These are phyloP conservation scores for Cladosporium austrohemisphaericum DNA, from an alignment of 2,329 filamentous ascomycete species.

Conservation along the genomic window DNA sequence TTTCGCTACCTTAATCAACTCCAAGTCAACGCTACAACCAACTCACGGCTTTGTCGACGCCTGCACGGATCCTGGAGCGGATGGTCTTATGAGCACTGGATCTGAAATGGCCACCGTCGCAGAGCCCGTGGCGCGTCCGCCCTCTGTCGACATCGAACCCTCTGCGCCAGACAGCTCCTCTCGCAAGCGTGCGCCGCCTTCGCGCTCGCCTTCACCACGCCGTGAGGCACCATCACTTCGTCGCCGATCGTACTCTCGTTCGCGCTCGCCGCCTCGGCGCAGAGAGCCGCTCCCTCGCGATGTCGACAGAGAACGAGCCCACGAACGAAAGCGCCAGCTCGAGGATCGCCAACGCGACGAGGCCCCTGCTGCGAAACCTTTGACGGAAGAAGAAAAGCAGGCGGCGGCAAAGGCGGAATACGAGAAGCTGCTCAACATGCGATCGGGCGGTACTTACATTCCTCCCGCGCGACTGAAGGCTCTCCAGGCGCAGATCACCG, in stretches of 20 bases:
- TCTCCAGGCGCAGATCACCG: slow-evolving; percentile 92
- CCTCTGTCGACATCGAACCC: slow-evolving; percentile 5
- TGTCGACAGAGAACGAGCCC: slow-evolving; percentile 48
- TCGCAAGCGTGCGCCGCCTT: slow-evolving; percentile 33
- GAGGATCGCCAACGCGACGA: slow-evolving; percentile 40
- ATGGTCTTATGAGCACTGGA: not conserved
- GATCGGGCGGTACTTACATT: slow-evolving; percentile 94
- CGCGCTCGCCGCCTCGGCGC: slow-evolving; percentile 30
- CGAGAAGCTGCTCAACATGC: slow-evolving; percentile 84
- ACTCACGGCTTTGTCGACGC: not conserved
- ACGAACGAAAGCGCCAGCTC: slow-evolving; percentile 52
- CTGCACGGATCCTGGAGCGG: not conserved
- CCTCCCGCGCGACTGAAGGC: slow-evolving; percentile 86
- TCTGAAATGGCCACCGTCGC: slow-evolving; percentile 15
- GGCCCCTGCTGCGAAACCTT: slow-evolving; percentile 48
- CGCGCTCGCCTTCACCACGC: slow-evolving; percentile 34
- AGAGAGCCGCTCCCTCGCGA: slow-evolving; percentile 44
- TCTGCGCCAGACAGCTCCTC: slow-evolving; percentile 20
- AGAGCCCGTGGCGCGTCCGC: slow-evolving; percentile 1
- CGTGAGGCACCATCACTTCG: slow-evolving; percentile 32
- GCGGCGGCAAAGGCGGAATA: slow-evolving; percentile 88
- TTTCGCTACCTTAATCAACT: too few relatives aligned
- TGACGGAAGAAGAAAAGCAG: slow-evolving; percentile 78
- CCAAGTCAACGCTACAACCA: too few relatives aligned
- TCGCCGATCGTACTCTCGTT: slow-evolving; percentile 30